A percentile compares a stretch with the other conserved stretches of the same genome.
phyloP scores from a whole-genome alignment of 768 basidiomycete genomes.

The Tylopilus sp. region DNA sequence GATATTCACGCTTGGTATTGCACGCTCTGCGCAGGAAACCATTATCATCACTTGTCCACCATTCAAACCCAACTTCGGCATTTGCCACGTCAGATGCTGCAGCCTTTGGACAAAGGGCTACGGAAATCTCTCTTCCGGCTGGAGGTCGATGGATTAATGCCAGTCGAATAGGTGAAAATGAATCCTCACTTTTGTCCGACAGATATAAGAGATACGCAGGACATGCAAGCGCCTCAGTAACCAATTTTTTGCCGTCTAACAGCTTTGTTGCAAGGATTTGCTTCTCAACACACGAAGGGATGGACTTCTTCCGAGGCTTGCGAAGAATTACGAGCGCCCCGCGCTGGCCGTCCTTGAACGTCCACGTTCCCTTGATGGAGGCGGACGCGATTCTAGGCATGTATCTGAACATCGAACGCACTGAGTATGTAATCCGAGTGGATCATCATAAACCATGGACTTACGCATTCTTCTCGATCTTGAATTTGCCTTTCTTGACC shows the following conservation, averaged over 20 bases:
- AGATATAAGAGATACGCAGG: slow-evolving; percentile 27
- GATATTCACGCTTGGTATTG: neutral
- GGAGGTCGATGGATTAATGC: neutral
- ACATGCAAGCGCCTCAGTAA: slow-evolving; percentile 25
- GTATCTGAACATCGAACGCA: neutral
- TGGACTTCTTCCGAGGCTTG: slow-evolving; percentile 18
- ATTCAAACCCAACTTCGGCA: neutral
- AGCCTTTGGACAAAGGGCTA: slow-evolving; percentile 1
- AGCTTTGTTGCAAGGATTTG: slow-evolving; percentile 10
- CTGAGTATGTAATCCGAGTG: neutral
- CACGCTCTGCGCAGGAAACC: slow-evolving; percentile 3
- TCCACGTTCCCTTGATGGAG: slow-evolving; percentile 29
- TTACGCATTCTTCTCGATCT: slow-evolving; percentile 1
- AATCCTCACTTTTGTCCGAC: slow-evolving; percentile 12
- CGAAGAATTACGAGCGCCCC: slow-evolving; percentile 31
- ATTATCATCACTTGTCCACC: slow-evolving; percentile 6
- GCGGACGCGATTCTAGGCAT: slow-evolving; percentile 20
- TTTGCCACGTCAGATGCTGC: neutral
- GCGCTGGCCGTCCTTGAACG: slow-evolving; percentile 18
- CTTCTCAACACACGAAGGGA: slow-evolving; percentile 14
- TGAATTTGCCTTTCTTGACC: slow-evolving; percentile 13
- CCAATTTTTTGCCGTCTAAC: slow-evolving; percentile 22
- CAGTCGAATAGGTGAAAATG: neutral
- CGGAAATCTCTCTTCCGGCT: slow-evolving; percentile 13
- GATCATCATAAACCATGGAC: neutral